Evolutionary conservation across 164 flowering plant species (phyloP).

Genomic region (Hamamelis virginiana): DNA sequence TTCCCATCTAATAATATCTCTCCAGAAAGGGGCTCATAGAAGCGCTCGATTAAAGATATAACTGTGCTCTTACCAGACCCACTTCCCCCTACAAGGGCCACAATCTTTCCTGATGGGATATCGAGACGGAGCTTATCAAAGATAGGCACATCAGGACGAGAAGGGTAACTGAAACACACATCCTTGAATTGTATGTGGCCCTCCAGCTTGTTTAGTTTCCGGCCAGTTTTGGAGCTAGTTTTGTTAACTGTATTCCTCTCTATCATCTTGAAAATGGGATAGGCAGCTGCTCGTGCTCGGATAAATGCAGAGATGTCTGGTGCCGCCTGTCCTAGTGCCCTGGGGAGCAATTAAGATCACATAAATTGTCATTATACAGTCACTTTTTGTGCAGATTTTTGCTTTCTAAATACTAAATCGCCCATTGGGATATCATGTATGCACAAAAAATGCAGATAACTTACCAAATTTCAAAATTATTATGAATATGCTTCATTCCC

Average conservation of each 20-base stretch:
- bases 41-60: slow-evolving; percentile 86
- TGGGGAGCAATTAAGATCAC: slow-evolving; percentile 27
- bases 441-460: too few relatives aligned
- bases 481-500: too few relatives aligned
- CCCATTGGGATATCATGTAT: too few relatives aligned
- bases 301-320: slow-evolving; percentile 80
- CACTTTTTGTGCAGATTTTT: too few relatives aligned
- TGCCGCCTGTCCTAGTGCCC: slow-evolving; percentile 95
- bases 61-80: slow-evolving; percentile 99
- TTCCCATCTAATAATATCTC: slow-evolving; percentile 64
- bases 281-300: slow-evolving; percentile 83
- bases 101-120: slow-evolving; percentile 82
- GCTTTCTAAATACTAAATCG: too few relatives aligned
- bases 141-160: slow-evolving; percentile 80
- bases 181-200: slow-evolving; percentile 78
- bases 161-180: slow-evolving; percentile 81
- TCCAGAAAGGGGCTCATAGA: slow-evolving; percentile 87
- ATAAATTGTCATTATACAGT: too few relatives aligned
- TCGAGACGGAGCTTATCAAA: slow-evolving; percentile 62
- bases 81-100: slow-evolving; percentile 96
- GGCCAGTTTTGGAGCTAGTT: slow-evolving; percentile 45
- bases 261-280: slow-evolving; percentile 92
- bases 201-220: slow-evolving; percentile 51
- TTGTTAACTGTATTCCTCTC: slow-evolving; percentile 66
- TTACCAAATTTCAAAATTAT: too few relatives aligned